phyloP scores from a whole-genome alignment of 2,329 filamentous ascomycete species.

The Fusarium sp. region DNA sequence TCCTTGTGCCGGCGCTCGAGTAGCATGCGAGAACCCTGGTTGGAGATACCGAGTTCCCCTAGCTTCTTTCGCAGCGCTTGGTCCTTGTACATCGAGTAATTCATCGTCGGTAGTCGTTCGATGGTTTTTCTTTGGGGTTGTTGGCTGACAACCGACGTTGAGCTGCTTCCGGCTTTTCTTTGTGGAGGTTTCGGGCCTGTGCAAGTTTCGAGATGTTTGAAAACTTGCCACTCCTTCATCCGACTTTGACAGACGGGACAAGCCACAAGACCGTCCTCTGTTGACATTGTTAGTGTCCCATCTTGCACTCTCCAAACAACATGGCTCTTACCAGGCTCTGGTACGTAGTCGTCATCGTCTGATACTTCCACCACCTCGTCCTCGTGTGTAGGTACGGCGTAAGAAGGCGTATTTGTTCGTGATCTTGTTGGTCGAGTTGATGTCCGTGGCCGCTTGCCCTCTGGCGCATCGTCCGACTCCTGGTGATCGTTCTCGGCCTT shows the following conservation, averaged over 20 bases:
- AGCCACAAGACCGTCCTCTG: slow-evolving; percentile 80
- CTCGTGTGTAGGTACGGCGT: slow-evolving; percentile 28
- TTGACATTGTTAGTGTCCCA: slow-evolving; percentile 21
- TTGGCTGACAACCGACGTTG: slow-evolving; percentile 34
- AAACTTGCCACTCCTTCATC: slow-evolving; percentile 85
- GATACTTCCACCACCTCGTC: slow-evolving; percentile 41
- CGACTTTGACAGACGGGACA: slow-evolving; percentile 85
- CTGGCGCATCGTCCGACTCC: slow-evolving; percentile 45
- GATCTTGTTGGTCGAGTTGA: slow-evolving; percentile 63
- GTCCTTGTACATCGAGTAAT: slow-evolving; percentile 90
- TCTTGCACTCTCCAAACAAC: background rate
- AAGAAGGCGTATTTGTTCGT: slow-evolving; percentile 51
- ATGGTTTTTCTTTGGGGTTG: slow-evolving; percentile 53
- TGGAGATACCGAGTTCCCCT: slow-evolving; percentile 81
- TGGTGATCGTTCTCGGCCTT: slow-evolving; percentile 56
- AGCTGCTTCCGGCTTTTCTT: slow-evolving; percentile 14
- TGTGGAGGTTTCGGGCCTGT: slow-evolving; percentile 51
- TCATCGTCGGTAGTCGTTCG: slow-evolving; percentile 82
- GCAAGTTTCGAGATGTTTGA: slow-evolving; percentile 81
- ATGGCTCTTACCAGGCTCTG: slow-evolving; percentile 42
- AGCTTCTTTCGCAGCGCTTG: slow-evolving; percentile 83
- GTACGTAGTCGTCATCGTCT: slow-evolving; percentile 49
- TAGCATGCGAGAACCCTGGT: slow-evolving; percentile 73
- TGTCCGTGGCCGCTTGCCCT: slow-evolving; percentile 64
- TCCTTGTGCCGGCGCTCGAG: slow-evolving; percentile 87